Base-by-base conservation (phyloP, 805 yeast species). In the Sugiyamaella lignohabitans region DNA sequence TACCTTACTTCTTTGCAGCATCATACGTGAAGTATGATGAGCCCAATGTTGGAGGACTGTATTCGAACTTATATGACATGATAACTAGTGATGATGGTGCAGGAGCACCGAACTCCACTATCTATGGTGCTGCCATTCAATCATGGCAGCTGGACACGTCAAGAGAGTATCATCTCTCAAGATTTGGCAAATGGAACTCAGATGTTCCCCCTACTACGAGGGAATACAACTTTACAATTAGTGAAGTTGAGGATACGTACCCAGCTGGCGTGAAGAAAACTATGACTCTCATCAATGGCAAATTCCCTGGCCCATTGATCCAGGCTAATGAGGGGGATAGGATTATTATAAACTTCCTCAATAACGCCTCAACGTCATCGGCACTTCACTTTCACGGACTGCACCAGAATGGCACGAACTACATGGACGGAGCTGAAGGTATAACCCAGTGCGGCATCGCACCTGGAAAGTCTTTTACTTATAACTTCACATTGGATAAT, bases 361-460 rank as follows among this genome's bases (percentile, higher is more conserved):
- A 76, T 53, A 54, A 59, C 18, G 59, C 70, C 4, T 57, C 63
- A n/a, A 66, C 63, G 2, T 56, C 68, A 0, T 69, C 75, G 0
- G 54, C 76, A 1, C 42, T 76, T n/a, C 82, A 77, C 53, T 76
- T 74, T 59, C 82, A 78, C 51, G 82, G 82, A 1, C 53, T 76
- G 44, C 62, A 66, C 6, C 77, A 73, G 48, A 62, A 65, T 8
- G 73, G 71, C 1, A 69, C 77, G 6, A 69, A 70, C 11, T 70
- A 64, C 60, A 64, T 72, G 51, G 82, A 77, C 47, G 82, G 82
- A 16, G 76, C 71, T 1, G 63, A 72, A 0, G 75, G 71, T 2
- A 63, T 75, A 32, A 72, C 78, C 5, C 80, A 77, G 52, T 70
- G 76, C 44, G 73, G 76, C 1, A 72, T 77, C n/a, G 59, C 59